Base-by-base conservation (phyloP, 2,329 filamentous ascomycete genomes). In the Penicillium sp. region DNA sequence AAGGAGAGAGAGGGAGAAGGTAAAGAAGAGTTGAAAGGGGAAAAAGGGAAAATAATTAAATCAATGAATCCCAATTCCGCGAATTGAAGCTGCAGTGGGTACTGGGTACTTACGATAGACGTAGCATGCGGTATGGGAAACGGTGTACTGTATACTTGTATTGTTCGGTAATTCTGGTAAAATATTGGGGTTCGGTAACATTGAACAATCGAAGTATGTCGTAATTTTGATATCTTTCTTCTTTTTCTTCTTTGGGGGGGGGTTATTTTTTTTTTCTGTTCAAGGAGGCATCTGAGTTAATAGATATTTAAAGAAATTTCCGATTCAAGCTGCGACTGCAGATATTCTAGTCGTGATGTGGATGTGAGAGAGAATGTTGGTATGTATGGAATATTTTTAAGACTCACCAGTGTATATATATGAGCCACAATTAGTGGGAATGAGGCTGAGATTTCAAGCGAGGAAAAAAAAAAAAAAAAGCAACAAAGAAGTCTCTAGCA, bases 41-140 rank as follows among this genome's bases (percentile, higher is more conserved):
- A 27, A 43, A 38, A 41, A 36, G 29, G 39, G 57, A 61, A 64
- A 67, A 65, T 60, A 63, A 65, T 67, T 61, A 61, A 65, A 65
- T 62, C 58, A 57, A 67, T 66, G 65, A 67, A 64, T 64, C 58
- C 53, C 29, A 61, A 62, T 59, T 61, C 63, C 60, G 57, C 59
- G 61, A 60, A 60, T 62, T 66, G 63, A 66, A 66, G 65, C 65
- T 66, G 63, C 56, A 59, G 65, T 66, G 65, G 65, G 53, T 61
- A 65, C 58, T 44, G 43, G 45, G 54, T 53, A 57, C 57, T 57
- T 57, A 57, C 55, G 23, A 57, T 48, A 53, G 49, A 55, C 42
- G 52, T 51, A 51, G 39, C 21, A 25, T 38, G 48, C 33, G 15
- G 54, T 60, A 57, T 51, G 33, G 17, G 42, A 47, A 55, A 55